phyloP scores from a whole-genome alignment of 2,329 filamentous ascomycete genomes.

The Diaporthe sp. region DNA sequence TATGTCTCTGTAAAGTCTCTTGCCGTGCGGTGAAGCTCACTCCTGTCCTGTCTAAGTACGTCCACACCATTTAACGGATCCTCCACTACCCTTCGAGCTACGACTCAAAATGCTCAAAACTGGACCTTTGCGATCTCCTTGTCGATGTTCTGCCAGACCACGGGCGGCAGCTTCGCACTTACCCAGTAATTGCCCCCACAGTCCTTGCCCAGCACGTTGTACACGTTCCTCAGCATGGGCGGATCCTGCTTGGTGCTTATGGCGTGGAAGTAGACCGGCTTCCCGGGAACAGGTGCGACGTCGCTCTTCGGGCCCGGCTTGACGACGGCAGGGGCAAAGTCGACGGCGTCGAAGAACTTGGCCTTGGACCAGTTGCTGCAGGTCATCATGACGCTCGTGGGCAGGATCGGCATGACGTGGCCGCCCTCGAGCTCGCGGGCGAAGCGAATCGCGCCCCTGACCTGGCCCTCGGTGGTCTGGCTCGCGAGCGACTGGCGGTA shows the following conservation, averaged over 20 bases:
- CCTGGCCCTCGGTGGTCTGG: slow-evolving; percentile 42
- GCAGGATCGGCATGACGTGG: slow-evolving; percentile 16
- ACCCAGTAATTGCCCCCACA: slow-evolving; percentile 36
- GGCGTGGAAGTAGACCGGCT: slow-evolving; percentile 33
- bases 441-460: slow-evolving; percentile 39
- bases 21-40: background rate
- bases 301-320: slow-evolving; percentile 1
- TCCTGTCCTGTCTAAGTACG: background rate
- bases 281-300: background rate
- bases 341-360: slow-evolving; percentile 50
- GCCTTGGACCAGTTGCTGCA: slow-evolving; percentile 47
- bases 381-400: slow-evolving; percentile 29
- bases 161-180: slow-evolving; percentile 30
- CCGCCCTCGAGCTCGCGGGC: background rate
- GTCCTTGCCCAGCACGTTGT: slow-evolving; percentile 36
- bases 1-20: background rate
- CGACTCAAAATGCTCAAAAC: background rate
- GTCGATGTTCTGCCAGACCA: slow-evolving; percentile 22
- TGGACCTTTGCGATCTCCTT: slow-evolving; percentile 21
- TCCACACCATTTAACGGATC: background rate
- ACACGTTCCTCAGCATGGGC: slow-evolving; percentile 24
- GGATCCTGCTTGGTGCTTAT: slow-evolving; percentile 21
- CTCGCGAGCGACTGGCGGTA: slow-evolving; percentile 38
- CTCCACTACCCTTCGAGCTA: background rate
- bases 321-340: slow-evolving; percentile 52